phyloP scores from a whole-genome alignment of 2,329 filamentous ascomycete genomes.

The Venturia asperata region DNA sequence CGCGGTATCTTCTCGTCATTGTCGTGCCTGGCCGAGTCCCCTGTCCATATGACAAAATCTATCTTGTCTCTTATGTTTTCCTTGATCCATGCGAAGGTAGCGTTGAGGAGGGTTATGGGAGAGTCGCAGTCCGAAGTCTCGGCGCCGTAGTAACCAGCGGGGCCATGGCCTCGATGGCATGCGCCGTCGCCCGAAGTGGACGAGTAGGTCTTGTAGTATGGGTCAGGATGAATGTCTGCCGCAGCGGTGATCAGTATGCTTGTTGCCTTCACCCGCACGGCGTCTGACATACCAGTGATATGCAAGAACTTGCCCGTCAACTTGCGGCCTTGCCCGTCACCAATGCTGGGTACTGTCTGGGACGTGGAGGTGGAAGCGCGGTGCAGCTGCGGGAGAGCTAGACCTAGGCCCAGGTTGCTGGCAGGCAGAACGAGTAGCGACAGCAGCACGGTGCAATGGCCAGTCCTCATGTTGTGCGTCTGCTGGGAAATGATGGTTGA shows the following conservation, averaged over 20 bases:
- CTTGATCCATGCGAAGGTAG: slow-evolving; percentile 83
- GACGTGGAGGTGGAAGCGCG: neutral
- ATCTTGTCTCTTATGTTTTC: slow-evolving; percentile 68
- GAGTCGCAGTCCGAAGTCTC: slow-evolving; percentile 86
- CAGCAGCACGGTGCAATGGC: neutral
- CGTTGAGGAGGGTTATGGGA: slow-evolving; percentile 71
- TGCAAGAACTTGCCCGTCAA: slow-evolving; percentile 68
- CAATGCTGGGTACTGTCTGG: neutral
- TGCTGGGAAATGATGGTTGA: neutral
- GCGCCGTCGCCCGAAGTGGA: slow-evolving; percentile 60
- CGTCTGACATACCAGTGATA: slow-evolving; percentile 63
- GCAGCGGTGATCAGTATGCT: neutral
- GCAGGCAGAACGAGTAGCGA: neutral
- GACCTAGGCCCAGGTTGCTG: neutral
- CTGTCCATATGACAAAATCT: slow-evolving; percentile 91
- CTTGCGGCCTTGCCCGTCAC: neutral
- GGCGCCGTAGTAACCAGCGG: slow-evolving; percentile 74
- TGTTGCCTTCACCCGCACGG: neutral
- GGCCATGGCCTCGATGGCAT: slow-evolving; percentile 73
- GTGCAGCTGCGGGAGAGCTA: slow-evolving; percentile 8
- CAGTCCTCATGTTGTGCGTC: slow-evolving; percentile 1
- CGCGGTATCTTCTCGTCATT: slow-evolving; percentile 77
- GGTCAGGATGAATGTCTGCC: slow-evolving; percentile 87
- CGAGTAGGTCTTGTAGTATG: slow-evolving; percentile 73
- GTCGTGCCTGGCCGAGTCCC: slow-evolving; percentile 83